Evolutionary conservation across 2,329 filamentous ascomycete species (phyloP), one percentile per base, ranked within the genome.

Genomic region (Periconia sp.): DNA sequence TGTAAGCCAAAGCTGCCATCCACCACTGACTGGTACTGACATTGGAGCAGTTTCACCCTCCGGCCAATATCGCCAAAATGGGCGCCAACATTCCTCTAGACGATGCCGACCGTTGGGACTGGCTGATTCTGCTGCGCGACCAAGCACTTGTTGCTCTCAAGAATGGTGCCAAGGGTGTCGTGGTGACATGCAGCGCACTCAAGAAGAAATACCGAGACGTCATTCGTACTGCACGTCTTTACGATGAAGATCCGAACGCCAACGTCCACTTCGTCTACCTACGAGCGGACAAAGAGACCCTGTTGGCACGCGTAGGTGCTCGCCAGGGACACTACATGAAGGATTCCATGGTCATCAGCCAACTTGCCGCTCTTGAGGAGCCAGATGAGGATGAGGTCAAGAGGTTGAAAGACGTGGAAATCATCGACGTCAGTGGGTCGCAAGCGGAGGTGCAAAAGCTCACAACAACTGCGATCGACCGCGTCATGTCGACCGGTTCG

Each of bases 21-120:
- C n/a, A 13, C 21, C 22, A 26, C 40, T 46, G 18, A 48, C 26
- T 6, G 7, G 4, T 6, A 5, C 51, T 56, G 32, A 57, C 31
- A 40, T 36, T 23, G 28, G 22, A 28, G 7, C 30, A 78, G 76
- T 78, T 71, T 56, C 78, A 81, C 58, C 76, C 77, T 2, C 67
- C 70, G 24, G 62, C 69, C 9, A 78, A 79, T 46, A 73, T 79
- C 23, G 86, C 92, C 40, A 99, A 97, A 73, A 99, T 99, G 94
- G 79, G 82, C 63, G 80, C 79, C 56, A 89, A 89, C 56, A 85
- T 84, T 43, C 91, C 94, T 2, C 79, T 99, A 24, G 95, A 88
- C 42, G 94, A 99, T 66, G 86, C 85, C 46, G 94, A 99, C 73
- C 87, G 94, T 52, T 97, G 94, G 94, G 92, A 96, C 75, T 99